phyloP scores from a whole-genome alignment of 139 green algal species.

The Yamagishiella unicocca region DNA sequence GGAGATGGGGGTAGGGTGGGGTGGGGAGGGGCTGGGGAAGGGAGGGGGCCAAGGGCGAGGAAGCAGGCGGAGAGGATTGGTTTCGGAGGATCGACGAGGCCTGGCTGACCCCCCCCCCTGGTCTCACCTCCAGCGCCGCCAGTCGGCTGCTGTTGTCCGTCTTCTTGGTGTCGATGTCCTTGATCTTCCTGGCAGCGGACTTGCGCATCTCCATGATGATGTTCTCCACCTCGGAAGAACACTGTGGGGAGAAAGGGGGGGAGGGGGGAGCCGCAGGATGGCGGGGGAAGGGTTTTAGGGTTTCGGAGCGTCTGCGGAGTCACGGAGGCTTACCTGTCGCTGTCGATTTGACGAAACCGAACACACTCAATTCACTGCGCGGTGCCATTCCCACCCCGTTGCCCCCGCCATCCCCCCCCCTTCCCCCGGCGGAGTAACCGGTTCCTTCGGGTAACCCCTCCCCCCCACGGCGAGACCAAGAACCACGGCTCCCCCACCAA shows the following conservation, averaged over 20 bases:
- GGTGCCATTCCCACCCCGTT: too few relatives aligned
- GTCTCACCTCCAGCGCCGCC: not conserved
- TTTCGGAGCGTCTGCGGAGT: too few relatives aligned
- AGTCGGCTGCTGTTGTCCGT: not conserved
- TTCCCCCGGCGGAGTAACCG: too few relatives aligned
- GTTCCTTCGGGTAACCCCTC: too few relatives aligned
- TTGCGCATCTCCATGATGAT: conserved; percentile 34
- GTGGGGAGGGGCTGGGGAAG: not conserved
- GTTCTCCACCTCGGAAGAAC: not conserved
- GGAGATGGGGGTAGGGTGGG: not conserved
- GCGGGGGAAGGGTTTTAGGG: too few relatives aligned
- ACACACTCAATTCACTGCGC: too few relatives aligned
- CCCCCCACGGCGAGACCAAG: too few relatives aligned
- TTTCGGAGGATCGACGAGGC: not conserved
- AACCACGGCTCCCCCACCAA: too few relatives aligned
- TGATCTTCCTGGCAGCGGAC: not conserved
- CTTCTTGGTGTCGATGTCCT: conserved; percentile 24
- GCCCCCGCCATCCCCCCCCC: too few relatives aligned
- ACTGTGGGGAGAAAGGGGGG: not conserved
- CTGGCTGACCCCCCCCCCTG: not conserved
- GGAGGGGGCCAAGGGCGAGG: not conserved
- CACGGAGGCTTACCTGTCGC: too few relatives aligned
- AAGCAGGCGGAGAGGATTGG: not conserved
- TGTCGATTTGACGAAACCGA: too few relatives aligned
- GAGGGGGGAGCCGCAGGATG: too few relatives aligned